Evolutionary conservation across 23 red algal genomes (phyloP), one percentile per base, ranked within the genome.

Genomic region (Gracilaria caudata): DNA sequence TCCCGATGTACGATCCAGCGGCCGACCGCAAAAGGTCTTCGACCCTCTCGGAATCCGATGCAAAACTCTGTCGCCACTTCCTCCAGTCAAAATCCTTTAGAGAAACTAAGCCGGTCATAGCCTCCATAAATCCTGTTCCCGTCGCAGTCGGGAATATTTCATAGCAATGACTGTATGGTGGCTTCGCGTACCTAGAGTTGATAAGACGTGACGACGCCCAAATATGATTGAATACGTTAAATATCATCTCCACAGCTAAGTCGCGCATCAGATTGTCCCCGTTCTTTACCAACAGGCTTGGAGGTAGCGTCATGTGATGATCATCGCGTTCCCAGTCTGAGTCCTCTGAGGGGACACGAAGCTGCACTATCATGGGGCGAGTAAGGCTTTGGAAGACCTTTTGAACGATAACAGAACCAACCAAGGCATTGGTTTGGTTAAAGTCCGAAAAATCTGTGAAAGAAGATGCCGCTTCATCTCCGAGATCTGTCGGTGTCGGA

Each of bases 221-320:
- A 20, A 94, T 74, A 73, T 80, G 80, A 44, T 94, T 94, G 82
- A 94, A 88, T 20, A 73, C 63, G 54, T 82, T 73, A 54, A 94
- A 94, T 84, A 94, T 82, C 37, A 89, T 44, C 40, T 94, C 82
- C 6, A 94, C 82, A 29, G 77, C 73, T 25, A 94, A 60, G 41
- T 94, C 92, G 57, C 89, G 92, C 76, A 87, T 77, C 53, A 94
- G 77, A 29, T 94, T 89, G 57, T 94, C 92, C 9, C 92, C 92
- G 45, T 88, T 76, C 61, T 94, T 94, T n/a, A 94, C 77, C 39
- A 94, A 41, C 30, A 94, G 25, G 1, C 78, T 61, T 17, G 81
- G 82, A 40, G 49, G 44, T 10, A 66, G 64, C 16, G 80, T 54
- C 1, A 79, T 79, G 57, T 93, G 81, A 41, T 68, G 24, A 36